Evolutionary conservation across 345 rosid species (phyloP), one percentile per base, ranked within the genome.

Genomic region (Linum tenue): DNA sequence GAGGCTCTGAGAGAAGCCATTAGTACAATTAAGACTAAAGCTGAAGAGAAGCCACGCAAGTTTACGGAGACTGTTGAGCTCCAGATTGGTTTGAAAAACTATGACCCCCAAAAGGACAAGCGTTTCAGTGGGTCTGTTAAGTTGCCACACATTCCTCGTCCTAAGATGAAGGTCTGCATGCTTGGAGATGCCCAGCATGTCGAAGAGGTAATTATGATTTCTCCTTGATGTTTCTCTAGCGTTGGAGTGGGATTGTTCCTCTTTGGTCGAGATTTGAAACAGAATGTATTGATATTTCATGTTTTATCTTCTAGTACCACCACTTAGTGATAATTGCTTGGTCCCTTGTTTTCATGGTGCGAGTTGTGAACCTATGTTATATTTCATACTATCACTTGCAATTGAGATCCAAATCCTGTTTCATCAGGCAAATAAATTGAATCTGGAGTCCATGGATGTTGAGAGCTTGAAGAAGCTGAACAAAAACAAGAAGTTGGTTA

Each of bases 111-210:
- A 37, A 59, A 59, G 63, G 63, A 59, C 63, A 59, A 59, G 63
- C 63, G 41, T 59, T 59, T 37, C 63, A 59, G 63, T 5, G 40
- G 63, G 1, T 59, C 63, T 37, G 63, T 59, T 11, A 59, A 59
- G 63, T 37, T 59, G 39, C 63, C 63, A 5, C 63, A 59, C 63
- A 59, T 59, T 37, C 39, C 63, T 40, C 7, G 39, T 3, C 63
- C 63, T 1, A 59, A 59, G 41, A 59, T 59, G 63, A 59, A 31
- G 41, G 41, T 59, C 40, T 59, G 63, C 41, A 59, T 59, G 63
- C 63, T 59, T 59, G 63, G 63, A 31, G 63, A 59, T 37, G 63
- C 63, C 14, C 63, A 59, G 40, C 63, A 59, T n/a, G 63, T 59
- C 14, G 63, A 59, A 37, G 63, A 59, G 63, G 63, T 56, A 35